These are phyloP conservation scores for Artemisia tridentata DNA, from an alignment of 129 eudicot genomes.

Conservation along the genomic window DNA sequence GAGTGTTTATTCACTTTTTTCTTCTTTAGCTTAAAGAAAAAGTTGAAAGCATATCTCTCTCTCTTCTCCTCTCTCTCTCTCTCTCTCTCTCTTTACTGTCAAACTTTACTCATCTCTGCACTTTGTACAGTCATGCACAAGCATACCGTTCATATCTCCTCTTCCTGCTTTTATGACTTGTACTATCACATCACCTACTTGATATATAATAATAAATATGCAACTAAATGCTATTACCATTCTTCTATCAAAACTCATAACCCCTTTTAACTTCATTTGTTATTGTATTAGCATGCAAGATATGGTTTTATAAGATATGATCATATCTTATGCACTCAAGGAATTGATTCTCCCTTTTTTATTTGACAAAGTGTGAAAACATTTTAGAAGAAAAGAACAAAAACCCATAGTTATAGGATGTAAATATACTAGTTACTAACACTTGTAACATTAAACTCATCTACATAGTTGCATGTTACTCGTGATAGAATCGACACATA, in stretches of 20 bases:
- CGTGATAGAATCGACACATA: too few relatives aligned
- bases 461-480: too few relatives aligned
- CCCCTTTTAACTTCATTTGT: not conserved
- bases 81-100: not conserved
- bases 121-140: constrained; percentile 40
- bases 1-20: constrained; percentile 4
- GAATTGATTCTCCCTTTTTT: constrained; percentile 3
- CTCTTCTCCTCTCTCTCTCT: constrained; percentile 4
- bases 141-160: constrained; percentile 24
- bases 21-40: constrained; percentile 43
- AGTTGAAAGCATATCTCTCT: constrained; percentile 40
- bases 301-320: not conserved
- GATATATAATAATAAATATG: not conserved
- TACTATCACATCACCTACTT: constrained; percentile 21
- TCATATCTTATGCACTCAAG: constrained; percentile 18
- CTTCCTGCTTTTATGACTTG: constrained; percentile 26
- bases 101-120: constrained; percentile 32
- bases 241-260: not conserved
- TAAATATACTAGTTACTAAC: not conserved
- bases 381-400: not conserved
- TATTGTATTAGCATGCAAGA: constrained; percentile 3
- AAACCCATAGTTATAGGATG: not conserved
- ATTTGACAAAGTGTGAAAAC: not conserved
- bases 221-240: not conserved
- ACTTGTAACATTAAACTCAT: too few relatives aligned